Evolutionary conservation across 257 asterid species (phyloP).

Genomic region (Buddleja alternifolia): DNA sequence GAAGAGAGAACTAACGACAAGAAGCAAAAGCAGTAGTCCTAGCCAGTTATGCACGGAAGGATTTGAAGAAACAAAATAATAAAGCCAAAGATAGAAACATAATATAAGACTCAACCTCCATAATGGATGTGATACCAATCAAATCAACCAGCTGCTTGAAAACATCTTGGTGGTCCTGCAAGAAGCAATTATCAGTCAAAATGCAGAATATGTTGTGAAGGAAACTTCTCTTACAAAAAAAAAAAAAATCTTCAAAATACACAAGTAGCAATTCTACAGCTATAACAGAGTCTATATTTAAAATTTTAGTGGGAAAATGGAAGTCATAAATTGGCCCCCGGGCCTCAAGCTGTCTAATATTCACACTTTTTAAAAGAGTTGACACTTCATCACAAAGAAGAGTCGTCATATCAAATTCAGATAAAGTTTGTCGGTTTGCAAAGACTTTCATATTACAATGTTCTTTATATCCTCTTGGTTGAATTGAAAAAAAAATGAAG

Average conservation of each 20-base stretch:
- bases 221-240: background rate
- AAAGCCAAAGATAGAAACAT: conserved; percentile 10
- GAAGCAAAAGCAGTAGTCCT: background rate
- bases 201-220: background rate
- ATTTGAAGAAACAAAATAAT: conserved; percentile 20
- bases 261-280: background rate
- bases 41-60: background rate
- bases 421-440: too few species aligned
- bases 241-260: conserved; percentile 25
- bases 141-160: conserved; percentile 90
- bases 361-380: background rate
- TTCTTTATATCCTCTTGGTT: background rate
- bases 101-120: conserved; percentile 76
- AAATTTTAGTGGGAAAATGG: background rate
- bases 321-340: conserved; percentile 11
- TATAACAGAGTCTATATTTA: background rate
- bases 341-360: background rate
- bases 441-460: too few species aligned
- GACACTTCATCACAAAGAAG: background rate
- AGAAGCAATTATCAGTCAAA: conserved; percentile 17
- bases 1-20: conserved; percentile 31
- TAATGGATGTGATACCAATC: conserved; percentile 96
- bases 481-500: background rate
- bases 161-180: conserved; percentile 88
- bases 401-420: background rate